Evolutionary conservation across 805 yeast species (phyloP), one percentile per base, ranked within the genome.

Genomic region (Clavispora phyllophila): DNA sequence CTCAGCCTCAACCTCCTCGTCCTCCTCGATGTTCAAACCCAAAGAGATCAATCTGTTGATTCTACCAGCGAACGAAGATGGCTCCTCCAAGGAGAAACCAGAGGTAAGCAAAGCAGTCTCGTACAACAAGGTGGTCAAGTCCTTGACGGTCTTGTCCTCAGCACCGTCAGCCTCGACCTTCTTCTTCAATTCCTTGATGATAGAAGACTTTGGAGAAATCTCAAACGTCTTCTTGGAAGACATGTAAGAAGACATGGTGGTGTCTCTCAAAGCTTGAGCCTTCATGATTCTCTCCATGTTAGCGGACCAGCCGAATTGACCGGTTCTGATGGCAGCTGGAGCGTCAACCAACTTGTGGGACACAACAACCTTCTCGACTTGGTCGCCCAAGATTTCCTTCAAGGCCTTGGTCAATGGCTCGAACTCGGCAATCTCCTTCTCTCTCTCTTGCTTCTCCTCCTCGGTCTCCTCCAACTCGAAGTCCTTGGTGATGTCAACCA

Each of bases 251-350:
- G 98, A 89, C 99, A 93, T 93, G 59, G 96, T 80, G 60, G 96
- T 87, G 73, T 93, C 99, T 79, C 98, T 89, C 63, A 93, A 78
- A 60, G 99, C 99, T 80, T 93, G 99, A 50, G 99, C 99, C 81
- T 93, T 93, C 99, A 93, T 93, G 81, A 93, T 93, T 85, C 99
- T 91, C 81, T 93, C 99, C 99, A 93, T 93, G 81, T 93, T 93
- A 64, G 99, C 99, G 57, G 99, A 93, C 99, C 99, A 93, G 71
- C 99, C 99, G 72, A 93, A 93, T 79, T 93, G 98, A 58, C 97
- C 98, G 58, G 99, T 93, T 82, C 99, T 89, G 70, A 93, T 93
- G 60, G 99, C 99, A 70, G 99, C 99, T 72, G 99, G 99, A 46
- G 98, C 90, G 65, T 90, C 97, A 61, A 90, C 88, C 66, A 93